Base-by-base conservation (phyloP, 1,139 yeast species). In the Yamadazyma triangularis region DNA sequence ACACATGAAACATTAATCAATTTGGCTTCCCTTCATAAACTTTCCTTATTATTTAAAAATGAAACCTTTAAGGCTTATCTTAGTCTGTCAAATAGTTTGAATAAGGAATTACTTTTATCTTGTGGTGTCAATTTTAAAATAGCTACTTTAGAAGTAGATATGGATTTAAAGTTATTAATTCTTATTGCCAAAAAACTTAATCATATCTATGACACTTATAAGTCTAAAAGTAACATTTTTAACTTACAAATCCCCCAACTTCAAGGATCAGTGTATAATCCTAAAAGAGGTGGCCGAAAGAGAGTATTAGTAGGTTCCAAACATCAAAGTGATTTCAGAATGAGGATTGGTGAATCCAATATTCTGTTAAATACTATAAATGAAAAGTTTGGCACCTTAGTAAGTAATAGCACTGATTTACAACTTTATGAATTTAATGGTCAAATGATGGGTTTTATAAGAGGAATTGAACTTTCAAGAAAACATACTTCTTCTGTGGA, bases 371-470 rank as follows among this genome's bases (percentile, higher is more conserved):
- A 19, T 4, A 21, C 23, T 5, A 15, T 40, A 4, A 25, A 26
- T 5, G 21, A 27, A 4, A 41, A 52, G 4, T 76, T 80, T 54
- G 87, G 86, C 0, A 60, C 56, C 28, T 13, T 79, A 4, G 34
- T 40, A 0, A 48, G 61, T 0, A 29, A 30, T 1, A 24, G 66
- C 0, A 37, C 44, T 1, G 46, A 57, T 6, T 37, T 62, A 12
- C 41, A 59, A 1, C 12, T 69, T 2, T 58, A 64, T 29, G 41
- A 55, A n/a, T 50, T 53, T 5, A 60, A 56, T 13, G 63, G 59
- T 18, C 57, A 55, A 13, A 13, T 51, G 5, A 59, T 64, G 26
- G 60, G 70, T 0, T 61, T 55, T 7, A 31, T 64, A 3, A 40
- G 44, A 24, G 38, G 48, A 4, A 29, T 61, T 4, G 29, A 40